Evolutionary conservation across 1,139 yeast species (phyloP), one percentile per base, ranked within the genome.

Genomic region (Kodamaea suecica): DNA sequence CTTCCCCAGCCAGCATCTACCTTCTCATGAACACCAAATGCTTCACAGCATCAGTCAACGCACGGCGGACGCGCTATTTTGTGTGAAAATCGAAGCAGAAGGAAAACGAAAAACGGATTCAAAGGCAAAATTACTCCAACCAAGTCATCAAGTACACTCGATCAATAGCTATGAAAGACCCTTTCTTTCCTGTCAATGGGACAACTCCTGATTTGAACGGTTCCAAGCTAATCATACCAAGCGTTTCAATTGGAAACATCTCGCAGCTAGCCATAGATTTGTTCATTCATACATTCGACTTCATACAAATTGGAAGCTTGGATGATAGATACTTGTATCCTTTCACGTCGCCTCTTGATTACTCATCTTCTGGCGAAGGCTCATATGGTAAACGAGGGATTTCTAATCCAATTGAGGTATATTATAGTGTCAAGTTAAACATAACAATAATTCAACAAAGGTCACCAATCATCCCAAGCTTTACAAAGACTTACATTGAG

Each of bases 181-280:
- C 23, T 6, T 31, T 31, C 19, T 14, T 31, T 11, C 34, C 34
- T 10, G 23, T 25, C 17, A 16, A 17, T 21, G 23, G 19, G 12
- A 11, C 28, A 4, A 27, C n/a, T 12, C 29, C 29, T 4, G 31
- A 28, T 14, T 13, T 28, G 16, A 27, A 19, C 8, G 40, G 35
- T 11, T 44, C 64, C 7, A 57, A 59, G 2, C 54, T 87, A 13
- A 54, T 90, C 1, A 39, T 92, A 2, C 97, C 97, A 0, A 62
- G 90, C 1, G 84, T 92, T 0, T 80, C 96, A 3, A 74, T 87
- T 12, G 97, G 95, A 4, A 92, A 90, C 52, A 84, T 88, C 3
- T 95, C 97, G 0, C 98, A 92, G 56, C 64, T 90, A 35, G 63
- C 94, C 0, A 61, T 77, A 4, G 97, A 90, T 57, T 65, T 90